Percentiles rank a stretch among this genome's conserved stretches.
Evolutionary conservation across 805 yeast species (phyloP).

Genomic region (Cyberlindnera maclurae): DNA sequence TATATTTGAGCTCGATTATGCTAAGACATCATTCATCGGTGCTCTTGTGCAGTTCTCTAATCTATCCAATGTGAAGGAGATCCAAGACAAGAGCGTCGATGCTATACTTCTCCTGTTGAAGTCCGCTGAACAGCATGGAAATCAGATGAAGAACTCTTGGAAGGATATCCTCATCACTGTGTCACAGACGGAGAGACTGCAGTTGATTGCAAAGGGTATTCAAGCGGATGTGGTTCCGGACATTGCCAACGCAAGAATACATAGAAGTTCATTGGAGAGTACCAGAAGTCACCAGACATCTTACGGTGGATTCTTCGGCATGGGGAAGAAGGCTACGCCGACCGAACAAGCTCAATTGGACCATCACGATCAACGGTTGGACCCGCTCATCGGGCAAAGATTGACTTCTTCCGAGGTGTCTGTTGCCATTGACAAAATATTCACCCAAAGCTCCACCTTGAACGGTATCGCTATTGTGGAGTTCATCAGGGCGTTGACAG

Average conservation of each 20-base stretch:
- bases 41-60: constrained; percentile 85
- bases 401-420: constrained; percentile 63
- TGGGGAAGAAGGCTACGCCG: constrained; percentile 47
- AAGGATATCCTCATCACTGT: constrained; percentile 70
- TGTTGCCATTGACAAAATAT: constrained; percentile 80
- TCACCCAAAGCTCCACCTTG: constrained; percentile 71
- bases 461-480: constrained; percentile 80
- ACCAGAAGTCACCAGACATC: constrained; percentile 28
- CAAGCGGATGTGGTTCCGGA: constrained; percentile 83
- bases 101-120: constrained; percentile 73
- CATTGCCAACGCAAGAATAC: constrained; percentile 60
- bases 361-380: constrained; percentile 63
- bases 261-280: constrained; percentile 46
- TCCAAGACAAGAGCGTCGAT: constrained; percentile 70
- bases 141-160: constrained; percentile 73
- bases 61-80: constrained; percentile 68
- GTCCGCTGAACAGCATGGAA: constrained; percentile 75
- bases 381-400: constrained; percentile 47
- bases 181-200: constrained; percentile 88
- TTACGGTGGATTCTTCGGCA: constrained; percentile 41
- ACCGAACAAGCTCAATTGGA: constrained; percentile 64
- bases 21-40: constrained; percentile 82
- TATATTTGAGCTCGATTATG: constrained; percentile 73
- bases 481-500: constrained; percentile 81
- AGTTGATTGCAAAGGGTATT: constrained; percentile 79